These are phyloP conservation scores for Pseudogymnoascus sp. DNA, from an alignment of 2,329 filamentous ascomycete genomes.

Conservation along the genomic window DNA sequence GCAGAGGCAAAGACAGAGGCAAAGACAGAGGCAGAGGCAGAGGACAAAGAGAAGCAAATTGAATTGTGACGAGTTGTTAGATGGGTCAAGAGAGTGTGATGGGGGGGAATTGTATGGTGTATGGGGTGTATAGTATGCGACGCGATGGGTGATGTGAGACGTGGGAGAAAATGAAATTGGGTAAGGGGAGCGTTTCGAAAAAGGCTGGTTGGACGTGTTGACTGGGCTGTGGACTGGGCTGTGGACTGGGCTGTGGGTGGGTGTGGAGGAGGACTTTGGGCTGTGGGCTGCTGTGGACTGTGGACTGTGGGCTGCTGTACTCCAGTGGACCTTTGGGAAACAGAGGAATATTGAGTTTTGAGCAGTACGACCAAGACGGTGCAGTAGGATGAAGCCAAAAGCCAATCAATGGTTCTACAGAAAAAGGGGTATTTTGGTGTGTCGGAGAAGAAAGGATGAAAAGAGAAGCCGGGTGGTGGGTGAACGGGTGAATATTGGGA, in stretches of 20 bases:
- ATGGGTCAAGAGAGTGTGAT: constrained; percentile 3
- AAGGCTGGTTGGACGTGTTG: not conserved
- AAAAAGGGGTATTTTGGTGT: not conserved
- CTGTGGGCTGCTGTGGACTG: not conserved
- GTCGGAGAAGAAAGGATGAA: not conserved
- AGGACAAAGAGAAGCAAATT: constrained; percentile 5
- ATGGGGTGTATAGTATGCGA: not conserved
- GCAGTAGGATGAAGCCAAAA: not conserved
- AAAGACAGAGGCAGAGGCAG: not conserved
- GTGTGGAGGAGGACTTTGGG: not conserved
- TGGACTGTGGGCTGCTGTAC: not conserved
- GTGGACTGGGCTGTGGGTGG: not conserved
- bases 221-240: not conserved
- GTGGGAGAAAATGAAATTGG: constrained; percentile 8
- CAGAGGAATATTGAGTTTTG: not conserved
- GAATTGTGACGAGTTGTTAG: not conserved
- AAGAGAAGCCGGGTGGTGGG: not conserved
- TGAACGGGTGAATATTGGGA: not conserved
- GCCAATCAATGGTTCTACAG: constrained; percentile 2
- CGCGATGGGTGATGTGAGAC: constrained; percentile 2
- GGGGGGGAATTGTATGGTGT: not conserved
- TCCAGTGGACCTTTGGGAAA: not conserved
- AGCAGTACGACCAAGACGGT: not conserved
- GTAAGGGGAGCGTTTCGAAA: constrained; percentile 9
- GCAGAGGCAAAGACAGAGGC: not conserved